These are phyloP conservation scores for Coemansia sp. DNA, from an alignment of 192 early-diverging fungal genomes.

Conservation along the genomic window DNA sequence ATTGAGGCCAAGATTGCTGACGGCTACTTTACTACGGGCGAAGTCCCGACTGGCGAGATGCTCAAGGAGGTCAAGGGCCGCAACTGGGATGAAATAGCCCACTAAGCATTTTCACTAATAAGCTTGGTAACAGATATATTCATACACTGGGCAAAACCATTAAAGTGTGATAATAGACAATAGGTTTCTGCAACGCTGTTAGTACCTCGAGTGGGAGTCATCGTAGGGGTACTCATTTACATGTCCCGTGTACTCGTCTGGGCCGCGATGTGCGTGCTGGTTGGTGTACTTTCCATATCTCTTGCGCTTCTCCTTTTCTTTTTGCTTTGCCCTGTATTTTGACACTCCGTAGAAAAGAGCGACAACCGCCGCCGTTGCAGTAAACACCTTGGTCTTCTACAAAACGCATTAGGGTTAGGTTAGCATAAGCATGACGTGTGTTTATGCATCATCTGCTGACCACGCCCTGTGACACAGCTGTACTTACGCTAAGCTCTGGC, in stretches of 20 bases:
- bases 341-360: slow-evolving; percentile 12
- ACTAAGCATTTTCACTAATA: slow-evolving; percentile 12
- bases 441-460: background rate
- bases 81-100: slow-evolving; percentile 70
- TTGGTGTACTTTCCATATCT: slow-evolving; percentile 17
- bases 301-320: slow-evolving; percentile 18
- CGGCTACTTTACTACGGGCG: slow-evolving; percentile 85
- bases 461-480: background rate
- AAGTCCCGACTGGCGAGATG: slow-evolving; percentile 57
- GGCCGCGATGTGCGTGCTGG: slow-evolving; percentile 2
- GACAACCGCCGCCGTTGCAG: slow-evolving; percentile 14
- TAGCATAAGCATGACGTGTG: background rate
- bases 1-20: slow-evolving; percentile 96
- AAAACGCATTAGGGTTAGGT: background rate
- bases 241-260: background rate
- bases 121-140: background rate
- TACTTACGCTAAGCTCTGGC: slow-evolving; percentile 45
- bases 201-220: slow-evolving; percentile 1
- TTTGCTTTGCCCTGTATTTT: slow-evolving; percentile 17
- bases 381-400: slow-evolving; percentile 36
- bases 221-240: background rate
- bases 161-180: background rate
- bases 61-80: slow-evolving; percentile 75
- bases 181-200: background rate
- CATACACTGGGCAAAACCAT: background rate